A percentile compares a stretch with the other conserved stretches of the same genome.
phyloP scores from a whole-genome alignment of 2,329 filamentous ascomycete species.

The Amauroascus niger region DNA sequence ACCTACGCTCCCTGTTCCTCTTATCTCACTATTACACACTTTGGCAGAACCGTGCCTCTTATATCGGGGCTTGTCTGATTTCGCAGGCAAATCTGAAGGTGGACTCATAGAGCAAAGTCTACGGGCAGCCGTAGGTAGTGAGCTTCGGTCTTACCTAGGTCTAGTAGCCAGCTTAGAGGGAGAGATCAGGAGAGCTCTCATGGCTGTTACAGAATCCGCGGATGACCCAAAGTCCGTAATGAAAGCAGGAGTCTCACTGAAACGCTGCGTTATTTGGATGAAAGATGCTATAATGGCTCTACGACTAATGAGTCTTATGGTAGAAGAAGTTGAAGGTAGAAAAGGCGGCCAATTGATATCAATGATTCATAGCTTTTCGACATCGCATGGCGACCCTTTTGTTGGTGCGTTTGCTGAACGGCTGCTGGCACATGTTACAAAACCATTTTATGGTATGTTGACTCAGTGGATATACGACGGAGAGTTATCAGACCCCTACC shows the following conservation, averaged over 20 bases:
- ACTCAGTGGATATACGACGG: conserved; percentile 97
- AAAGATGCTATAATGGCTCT: conserved; percentile 93
- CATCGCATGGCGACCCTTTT: conserved; percentile 89
- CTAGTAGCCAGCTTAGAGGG: conserved; percentile 86
- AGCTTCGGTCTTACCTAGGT: conserved; percentile 80
- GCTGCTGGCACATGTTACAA: conserved; percentile 73
- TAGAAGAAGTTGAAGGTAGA: conserved; percentile 71
- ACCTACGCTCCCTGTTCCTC: conserved; percentile 65
- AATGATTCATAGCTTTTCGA: conserved; percentile 84
- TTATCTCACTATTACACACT: conserved; percentile 78
- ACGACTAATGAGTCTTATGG: conserved; percentile 84
- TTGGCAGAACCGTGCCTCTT: conserved; percentile 89
- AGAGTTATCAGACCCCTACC: conserved; percentile 89
- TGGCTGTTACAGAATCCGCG: conserved; percentile 52
- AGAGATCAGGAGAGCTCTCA: conserved; percentile 75
- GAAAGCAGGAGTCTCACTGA: conserved; percentile 83
- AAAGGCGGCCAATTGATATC: conserved; percentile 89
- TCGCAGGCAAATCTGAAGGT: conserved; percentile 69
- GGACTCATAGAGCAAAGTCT: conserved; percentile 89
- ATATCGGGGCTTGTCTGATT: conserved; percentile 69
- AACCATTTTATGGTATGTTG: conserved; percentile 93
- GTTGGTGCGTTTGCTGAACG: conserved; percentile 89
- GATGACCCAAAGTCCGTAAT: conserved; percentile 55
- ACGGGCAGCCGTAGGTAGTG: conserved; percentile 70
- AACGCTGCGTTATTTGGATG: conserved; percentile 94